Evolutionary conservation across 176 grass and related monocot species (phyloP).

Genomic region (Otatea glauca): DNA sequence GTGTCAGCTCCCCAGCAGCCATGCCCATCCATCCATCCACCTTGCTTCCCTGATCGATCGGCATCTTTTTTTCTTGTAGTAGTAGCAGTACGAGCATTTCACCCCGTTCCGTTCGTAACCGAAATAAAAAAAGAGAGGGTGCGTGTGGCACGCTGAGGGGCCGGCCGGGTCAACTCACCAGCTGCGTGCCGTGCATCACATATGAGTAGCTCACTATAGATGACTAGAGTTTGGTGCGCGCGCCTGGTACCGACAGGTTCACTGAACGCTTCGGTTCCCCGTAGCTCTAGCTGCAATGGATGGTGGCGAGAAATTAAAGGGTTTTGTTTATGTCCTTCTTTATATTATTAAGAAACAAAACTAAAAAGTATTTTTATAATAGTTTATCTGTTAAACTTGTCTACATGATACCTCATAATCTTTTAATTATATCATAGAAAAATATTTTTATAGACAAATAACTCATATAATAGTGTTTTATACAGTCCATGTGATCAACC

Average conservation of each 20-base stretch:
- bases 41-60: background rate
- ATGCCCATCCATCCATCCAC: background rate
- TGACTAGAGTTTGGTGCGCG: too few species aligned
- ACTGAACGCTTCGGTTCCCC: conserved; percentile 26
- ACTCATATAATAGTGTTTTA: too few species aligned
- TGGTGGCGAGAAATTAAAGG: background rate
- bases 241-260: conserved; percentile 41
- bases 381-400: too few species aligned
- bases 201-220: too few species aligned
- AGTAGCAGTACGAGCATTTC: background rate
- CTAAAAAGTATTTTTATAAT: too few species aligned
- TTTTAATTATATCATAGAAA: too few species aligned
- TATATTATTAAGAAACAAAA: too few species aligned
- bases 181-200: background rate
- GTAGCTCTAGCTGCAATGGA: background rate
- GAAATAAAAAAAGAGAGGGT: background rate
- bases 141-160: background rate
- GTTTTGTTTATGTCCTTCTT: too few species aligned
- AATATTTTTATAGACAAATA: too few species aligned
- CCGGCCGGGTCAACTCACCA: conserved; percentile 13
- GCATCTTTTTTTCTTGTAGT: background rate
- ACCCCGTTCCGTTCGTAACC: background rate
- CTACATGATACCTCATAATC: too few species aligned
- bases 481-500: too few species aligned
- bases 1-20: background rate